Conservation (phyloP, 129 eudicot species). For the Centella asiatica region DNA sequence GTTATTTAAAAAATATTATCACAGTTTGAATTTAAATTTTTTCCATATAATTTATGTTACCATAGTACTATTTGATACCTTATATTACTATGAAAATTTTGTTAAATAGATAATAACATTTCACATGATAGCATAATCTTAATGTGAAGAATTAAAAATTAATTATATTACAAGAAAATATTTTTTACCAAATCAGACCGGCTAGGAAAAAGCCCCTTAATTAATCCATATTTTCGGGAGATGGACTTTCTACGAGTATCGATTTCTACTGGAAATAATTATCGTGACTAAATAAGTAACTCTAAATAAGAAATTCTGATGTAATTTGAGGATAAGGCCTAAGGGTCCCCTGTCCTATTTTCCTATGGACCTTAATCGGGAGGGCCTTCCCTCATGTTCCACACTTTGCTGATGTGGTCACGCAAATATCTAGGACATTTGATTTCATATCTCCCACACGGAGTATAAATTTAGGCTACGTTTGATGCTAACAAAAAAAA, state of each 20-base stretch:
- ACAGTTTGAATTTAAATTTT: too few relatives aligned
- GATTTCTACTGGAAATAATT: background rate
- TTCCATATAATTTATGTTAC: too few relatives aligned
- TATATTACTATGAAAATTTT: too few relatives aligned
- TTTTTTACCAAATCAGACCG: too few relatives aligned
- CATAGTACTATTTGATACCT: too few relatives aligned
- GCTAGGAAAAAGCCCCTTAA: too few relatives aligned
- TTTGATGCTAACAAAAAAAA: background rate
- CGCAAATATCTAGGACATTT: background rate
- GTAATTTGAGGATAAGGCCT: background rate
- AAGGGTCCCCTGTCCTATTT: background rate
- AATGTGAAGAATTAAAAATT: background rate
- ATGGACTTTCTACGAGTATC: too few relatives aligned
- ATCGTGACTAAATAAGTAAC: background rate
- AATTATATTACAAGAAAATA: background rate
- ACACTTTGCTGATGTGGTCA: background rate
- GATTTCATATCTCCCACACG: too few relatives aligned
- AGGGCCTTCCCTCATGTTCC: conserved; percentile 7
- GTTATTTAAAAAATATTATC: too few relatives aligned
- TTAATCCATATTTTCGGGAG: too few relatives aligned
- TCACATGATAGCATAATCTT: background rate
- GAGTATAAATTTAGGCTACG: background rate
- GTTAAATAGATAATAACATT: too few relatives aligned
- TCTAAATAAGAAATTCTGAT: background rate
- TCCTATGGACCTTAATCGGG: background rate